A percentile compares a stretch with the other conserved stretches of the same genome.
Conservation (phyloP, 805 yeast genomes). For the Kazachstania viticola region DNA sequence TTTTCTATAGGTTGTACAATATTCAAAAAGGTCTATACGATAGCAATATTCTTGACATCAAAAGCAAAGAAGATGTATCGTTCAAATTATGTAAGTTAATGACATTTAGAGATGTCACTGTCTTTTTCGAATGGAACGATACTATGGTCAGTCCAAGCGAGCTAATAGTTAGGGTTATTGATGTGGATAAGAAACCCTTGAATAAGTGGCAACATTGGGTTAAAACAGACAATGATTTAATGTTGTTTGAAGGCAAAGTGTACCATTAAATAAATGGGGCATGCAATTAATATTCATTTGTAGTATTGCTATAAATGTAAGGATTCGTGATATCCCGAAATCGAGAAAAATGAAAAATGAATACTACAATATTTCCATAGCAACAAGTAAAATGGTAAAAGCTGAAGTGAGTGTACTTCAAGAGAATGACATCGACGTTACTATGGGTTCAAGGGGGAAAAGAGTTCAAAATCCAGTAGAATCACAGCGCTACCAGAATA, state of each 20-base stretch:
- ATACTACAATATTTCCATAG: no score
- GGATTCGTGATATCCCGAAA: no score
- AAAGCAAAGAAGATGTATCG: conserved; percentile 7
- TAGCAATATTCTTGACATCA: neutral
- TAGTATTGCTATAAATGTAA: no score
- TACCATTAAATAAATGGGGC: no score
- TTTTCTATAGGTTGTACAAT: conserved; percentile 12
- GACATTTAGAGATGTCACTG: conserved; percentile 31
- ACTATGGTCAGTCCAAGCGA: neutral
- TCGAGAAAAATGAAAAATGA: no score
- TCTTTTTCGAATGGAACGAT: conserved; percentile 21
- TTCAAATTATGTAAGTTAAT: conserved; percentile 21
- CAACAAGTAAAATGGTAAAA: no score
- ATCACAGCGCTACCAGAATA: neutral
- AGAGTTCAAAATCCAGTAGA: no score
- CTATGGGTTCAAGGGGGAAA: no score
- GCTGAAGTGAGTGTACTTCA: no score
- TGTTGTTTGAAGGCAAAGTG: conserved; percentile 1
- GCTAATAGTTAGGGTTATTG: conserved; percentile 29
- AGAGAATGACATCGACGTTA: no score
- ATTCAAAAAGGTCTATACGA: conserved; percentile 13
- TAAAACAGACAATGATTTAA: conserved; percentile 13
- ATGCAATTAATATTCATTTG: no score
- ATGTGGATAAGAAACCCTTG: conserved; percentile 42
- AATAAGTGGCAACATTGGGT: conserved; percentile 39